Evolutionary conservation across 106 monocot genomes (phyloP), one percentile per base, ranked within the genome.

Genomic region (Phalaenopsis equestris): DNA sequence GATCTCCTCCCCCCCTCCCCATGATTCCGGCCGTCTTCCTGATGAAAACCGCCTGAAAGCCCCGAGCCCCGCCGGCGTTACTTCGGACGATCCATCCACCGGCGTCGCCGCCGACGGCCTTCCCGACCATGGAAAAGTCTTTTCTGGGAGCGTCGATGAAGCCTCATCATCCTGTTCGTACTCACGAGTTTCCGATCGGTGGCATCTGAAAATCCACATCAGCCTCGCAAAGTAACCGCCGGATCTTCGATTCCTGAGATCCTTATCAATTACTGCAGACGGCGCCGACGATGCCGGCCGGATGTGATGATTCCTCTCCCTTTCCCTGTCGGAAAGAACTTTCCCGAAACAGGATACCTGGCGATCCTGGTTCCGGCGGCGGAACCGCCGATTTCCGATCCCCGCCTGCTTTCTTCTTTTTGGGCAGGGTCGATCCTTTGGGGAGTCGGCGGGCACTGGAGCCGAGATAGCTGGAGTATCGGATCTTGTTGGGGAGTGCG

Each of bases 271-370:
- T 78, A 18, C 46, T 23, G 15, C 23, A 42, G 77, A 16, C 49
- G 73, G 23, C 19, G 42, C 30, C 42, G 14, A 52, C n/a, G 14
- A 52, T 14, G 42, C 21, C 57, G 67, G 42, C 39, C 56, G 76
- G 30, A 5, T 19, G 39, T 45, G 36, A 12, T 70, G 75, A 41
- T 18, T 30, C 48, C 79, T 58, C 58, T 74, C 49, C 57, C 80
- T 21, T 52, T 87, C 86, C 65, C 84, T 12, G 11, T 83, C 87
- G 0, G 93, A 90, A 18, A 85, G 77, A n/a, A 93, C 90, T 58
- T 89, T 90, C 11, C 90, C 93, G 67, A 93, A 82, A 55, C 90
- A 93, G 57, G 93, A 93, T 1, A 93, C 93, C 82, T 93, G 93
- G 93, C 21, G 93, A 93, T 2, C 76, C 83, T 41, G 93, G 93